A percentile compares a stretch with the other conserved stretches of the same genome.
Evolutionary conservation across 352 stramenopile species (phyloP).

Genomic region (Pythium insidiosum): DNA sequence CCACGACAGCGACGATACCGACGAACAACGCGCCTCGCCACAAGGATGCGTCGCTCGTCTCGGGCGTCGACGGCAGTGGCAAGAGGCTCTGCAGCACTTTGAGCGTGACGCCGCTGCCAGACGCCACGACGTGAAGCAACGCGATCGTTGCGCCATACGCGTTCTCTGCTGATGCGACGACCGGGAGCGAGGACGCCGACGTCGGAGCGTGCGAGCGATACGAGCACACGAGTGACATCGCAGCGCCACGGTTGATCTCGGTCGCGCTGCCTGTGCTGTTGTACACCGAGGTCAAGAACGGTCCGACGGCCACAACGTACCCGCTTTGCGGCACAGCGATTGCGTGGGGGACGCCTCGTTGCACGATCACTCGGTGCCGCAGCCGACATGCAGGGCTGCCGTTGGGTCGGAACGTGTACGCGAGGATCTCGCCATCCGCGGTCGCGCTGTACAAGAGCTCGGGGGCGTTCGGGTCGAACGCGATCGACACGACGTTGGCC

Average conservation of each 20-base stretch:
- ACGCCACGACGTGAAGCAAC: background rate
- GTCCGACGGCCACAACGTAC: background rate
- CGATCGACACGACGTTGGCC: slow-evolving; percentile 26
- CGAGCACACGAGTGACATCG: background rate
- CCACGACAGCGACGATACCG: background rate
- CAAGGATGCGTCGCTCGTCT: background rate
- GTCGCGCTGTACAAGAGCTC: slow-evolving; percentile 49
- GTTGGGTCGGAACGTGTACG: slow-evolving; percentile 13
- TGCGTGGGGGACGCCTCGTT: background rate
- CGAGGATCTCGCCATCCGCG: slow-evolving; percentile 30
- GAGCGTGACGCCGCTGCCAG: background rate
- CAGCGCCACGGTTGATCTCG: background rate
- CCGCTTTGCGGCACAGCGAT: background rate
- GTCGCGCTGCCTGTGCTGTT: background rate
- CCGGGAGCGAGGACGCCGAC: no score
- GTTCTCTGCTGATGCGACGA: slow-evolving; percentile 5
- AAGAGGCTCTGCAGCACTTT: slow-evolving; percentile 6
- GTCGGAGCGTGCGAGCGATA: background rate
- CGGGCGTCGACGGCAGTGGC: background rate
- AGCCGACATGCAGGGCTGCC: no score
- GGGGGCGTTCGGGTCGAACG: slow-evolving; percentile 25
- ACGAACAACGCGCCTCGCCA: slow-evolving; percentile 7
- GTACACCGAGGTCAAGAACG: background rate
- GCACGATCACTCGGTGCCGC: background rate
- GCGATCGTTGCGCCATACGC: slow-evolving; percentile 1